phyloP scores from a whole-genome alignment of 345 rosid genomes.

The Salix suchowensis region DNA sequence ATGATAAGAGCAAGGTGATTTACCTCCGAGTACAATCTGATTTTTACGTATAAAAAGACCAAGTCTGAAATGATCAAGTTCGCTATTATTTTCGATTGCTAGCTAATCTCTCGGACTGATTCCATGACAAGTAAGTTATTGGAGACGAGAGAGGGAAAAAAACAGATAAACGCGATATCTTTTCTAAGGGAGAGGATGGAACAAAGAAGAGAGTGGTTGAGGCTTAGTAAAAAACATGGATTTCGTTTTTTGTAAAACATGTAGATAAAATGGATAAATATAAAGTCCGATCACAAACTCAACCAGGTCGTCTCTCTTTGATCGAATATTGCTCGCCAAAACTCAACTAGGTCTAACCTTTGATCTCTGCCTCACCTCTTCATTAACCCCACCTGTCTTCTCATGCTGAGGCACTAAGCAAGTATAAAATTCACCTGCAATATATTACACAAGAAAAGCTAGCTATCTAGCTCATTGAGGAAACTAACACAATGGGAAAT shows the following conservation, averaged over 20 bases:
- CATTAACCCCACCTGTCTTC: conserved; percentile 14
- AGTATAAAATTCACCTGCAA: background rate
- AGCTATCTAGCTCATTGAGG: background rate
- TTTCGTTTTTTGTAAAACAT: background rate
- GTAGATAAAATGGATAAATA: background rate
- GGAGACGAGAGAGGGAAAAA: too few species aligned
- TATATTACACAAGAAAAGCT: background rate
- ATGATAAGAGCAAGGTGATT: background rate
- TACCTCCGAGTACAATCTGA: too few species aligned
- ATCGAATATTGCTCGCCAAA: conserved; percentile 1
- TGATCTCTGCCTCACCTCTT: conserved; percentile 9
- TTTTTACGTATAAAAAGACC: too few species aligned
- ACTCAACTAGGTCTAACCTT: background rate
- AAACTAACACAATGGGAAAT: conserved; percentile 13
- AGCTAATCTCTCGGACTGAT: too few species aligned
- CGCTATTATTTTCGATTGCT: too few species aligned
- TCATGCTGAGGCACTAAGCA: background rate
- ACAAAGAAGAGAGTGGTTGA: too few species aligned
- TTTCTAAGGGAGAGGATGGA: too few species aligned
- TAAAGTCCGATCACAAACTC: background rate
- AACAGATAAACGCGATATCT: too few species aligned
- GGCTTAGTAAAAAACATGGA: background rate
- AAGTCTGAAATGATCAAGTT: too few species aligned
- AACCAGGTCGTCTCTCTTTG: conserved; percentile 6
- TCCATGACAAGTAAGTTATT: background rate